Percentiles rank a stretch among this genome's conserved stretches.
These are phyloP conservation scores for Pichia nanzhaoensis DNA, from an alignment of 805 yeast genomes.

Conservation along the genomic window DNA sequence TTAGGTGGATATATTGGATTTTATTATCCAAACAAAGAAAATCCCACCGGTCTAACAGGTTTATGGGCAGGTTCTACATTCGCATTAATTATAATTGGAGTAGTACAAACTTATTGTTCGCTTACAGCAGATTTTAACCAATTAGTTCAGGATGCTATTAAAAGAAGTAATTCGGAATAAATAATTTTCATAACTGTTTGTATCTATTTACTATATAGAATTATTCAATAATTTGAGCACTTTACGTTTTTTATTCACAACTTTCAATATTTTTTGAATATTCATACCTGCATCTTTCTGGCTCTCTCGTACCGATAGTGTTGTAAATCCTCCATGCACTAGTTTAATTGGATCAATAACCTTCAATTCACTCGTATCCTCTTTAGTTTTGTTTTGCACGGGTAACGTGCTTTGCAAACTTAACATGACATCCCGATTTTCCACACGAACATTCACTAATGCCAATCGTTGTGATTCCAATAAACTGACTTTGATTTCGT, in stretches of 20 bases:
- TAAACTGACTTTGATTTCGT: slow-evolving; percentile 10
- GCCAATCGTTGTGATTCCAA: slow-evolving; percentile 6
- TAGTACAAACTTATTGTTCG: slow-evolving; percentile 41
- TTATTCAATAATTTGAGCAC: slow-evolving; percentile 7
- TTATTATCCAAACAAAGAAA: slow-evolving; percentile 27
- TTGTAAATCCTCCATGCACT: slow-evolving; percentile 26
- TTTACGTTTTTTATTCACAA: slow-evolving; percentile 11
- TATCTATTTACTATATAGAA: slow-evolving; percentile 2
- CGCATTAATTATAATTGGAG: slow-evolving; percentile 37
- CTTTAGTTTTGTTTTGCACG: slow-evolving; percentile 1
- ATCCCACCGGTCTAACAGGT: slow-evolving; percentile 33
- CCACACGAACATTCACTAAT: neutral
- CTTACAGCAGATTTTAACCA: slow-evolving; percentile 45
- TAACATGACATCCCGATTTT: slow-evolving; percentile 3
- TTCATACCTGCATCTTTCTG: slow-evolving; percentile 14
- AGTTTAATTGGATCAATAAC: slow-evolving; percentile 19
- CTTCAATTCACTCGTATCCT: slow-evolving; percentile 7
- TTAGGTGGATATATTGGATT: slow-evolving; percentile 55
- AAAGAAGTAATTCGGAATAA: slow-evolving; percentile 25
- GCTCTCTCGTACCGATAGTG: slow-evolving; percentile 17
- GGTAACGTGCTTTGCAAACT: slow-evolving; percentile 16
- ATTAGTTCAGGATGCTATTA: slow-evolving; percentile 41
- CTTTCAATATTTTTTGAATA: slow-evolving; percentile 11
- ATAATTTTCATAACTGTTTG: neutral
- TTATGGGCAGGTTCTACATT: slow-evolving; percentile 32